Base-by-base conservation (phyloP, 208 protist species). In the Leishmania mexicana region DNA sequence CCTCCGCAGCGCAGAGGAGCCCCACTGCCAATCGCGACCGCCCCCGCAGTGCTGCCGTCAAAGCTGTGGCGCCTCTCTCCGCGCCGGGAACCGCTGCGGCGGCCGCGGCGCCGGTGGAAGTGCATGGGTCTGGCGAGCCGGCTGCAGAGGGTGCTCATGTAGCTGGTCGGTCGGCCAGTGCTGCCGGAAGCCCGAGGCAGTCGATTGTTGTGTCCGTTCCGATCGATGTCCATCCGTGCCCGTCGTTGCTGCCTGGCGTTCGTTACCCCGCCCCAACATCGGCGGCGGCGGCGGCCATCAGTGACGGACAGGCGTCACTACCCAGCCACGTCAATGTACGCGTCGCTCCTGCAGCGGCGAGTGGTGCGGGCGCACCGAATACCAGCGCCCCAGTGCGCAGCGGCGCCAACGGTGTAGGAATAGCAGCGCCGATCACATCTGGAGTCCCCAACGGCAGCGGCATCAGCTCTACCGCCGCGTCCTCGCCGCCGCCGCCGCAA, bases 181-280 rank as follows among this genome's bases (percentile, higher is more conserved):
- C 40, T 65, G 28, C 78, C 21, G 28, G 42, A 5, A 40, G 45
- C 54, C 47, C 68, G 3, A 60, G 47, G 7, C 60, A 47, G 42
- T 17, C 58, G 19, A 19, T 70, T 28, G 75, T 80, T 1, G 65
- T 86, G 24, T 51, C 83, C 13, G 83, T 86, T 24, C 83, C 83
- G n/a, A 81, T 86, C 73, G 60, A 80, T 17, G 31, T 70, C 0
- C 54, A 64, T 24, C 58, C 54, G 10, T 80, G 73, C 38, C 57
- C 76, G 6, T 74, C 65, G 38, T 60, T 86, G 60, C 78, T 83
- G 79, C 73, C 83, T 17, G 83, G 83, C 35, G 78, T 82, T n/a
- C 83, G 83, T n/a, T 82, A 83, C 65, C 53, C 78, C 24, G 17
- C 79, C 62, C 83, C 78, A 24, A 80, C 83, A n/a, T 81, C 83